Base-by-base conservation (phyloP, 305 asterid species). In the Fraxinus greggii region DNA sequence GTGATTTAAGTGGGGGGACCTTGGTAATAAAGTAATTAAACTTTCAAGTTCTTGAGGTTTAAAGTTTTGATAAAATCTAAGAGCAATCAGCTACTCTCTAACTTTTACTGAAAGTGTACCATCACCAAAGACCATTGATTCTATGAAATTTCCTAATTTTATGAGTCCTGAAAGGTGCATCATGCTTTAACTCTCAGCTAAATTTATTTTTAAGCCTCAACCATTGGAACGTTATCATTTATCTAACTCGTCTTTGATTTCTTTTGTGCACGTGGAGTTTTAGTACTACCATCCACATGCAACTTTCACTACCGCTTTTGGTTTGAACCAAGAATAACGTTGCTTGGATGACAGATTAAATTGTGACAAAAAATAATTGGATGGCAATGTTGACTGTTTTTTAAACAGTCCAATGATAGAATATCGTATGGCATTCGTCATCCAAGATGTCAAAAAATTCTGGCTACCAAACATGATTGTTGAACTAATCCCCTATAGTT, bases 161-260 rank as follows among this genome's bases (percentile, higher is more conserved):
- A 92, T 28, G 91, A 87, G 78, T 87, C 97, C 82, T 93, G 96
- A 82, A 95, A 94, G 99, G 98, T 92, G 82, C 78, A 65, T 65
- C 32, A 76, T 32, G 69, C 72, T 56, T 6, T n/a, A 48, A 4
- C 67, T 56, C 67, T 31, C 12, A 7, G 40, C 69, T 76, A 32
- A 51, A 51, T 19, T 19, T 23, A 1, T 59, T 2, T 19, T 59
- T 12, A 19, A 54, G 29, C 67, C 7, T 59, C 10, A 10, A 7
- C 12, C 13, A 19, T 19, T 21, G 4, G 4, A 10, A 1, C 17
- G 4, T 40, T 21, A 3, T 74, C 81, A 69, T 13, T 33, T 4
- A 32, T 56, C 31, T 12, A 26, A 33, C 19, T 32, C 26, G 9
- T 15, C 40, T 48, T 72, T 19, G 26, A n/a, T 69, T 67, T 70